These are phyloP conservation scores for Zygosaccharomyces gambellarensis DNA, from an alignment of 805 yeast genomes.

Conservation along the genomic window DNA sequence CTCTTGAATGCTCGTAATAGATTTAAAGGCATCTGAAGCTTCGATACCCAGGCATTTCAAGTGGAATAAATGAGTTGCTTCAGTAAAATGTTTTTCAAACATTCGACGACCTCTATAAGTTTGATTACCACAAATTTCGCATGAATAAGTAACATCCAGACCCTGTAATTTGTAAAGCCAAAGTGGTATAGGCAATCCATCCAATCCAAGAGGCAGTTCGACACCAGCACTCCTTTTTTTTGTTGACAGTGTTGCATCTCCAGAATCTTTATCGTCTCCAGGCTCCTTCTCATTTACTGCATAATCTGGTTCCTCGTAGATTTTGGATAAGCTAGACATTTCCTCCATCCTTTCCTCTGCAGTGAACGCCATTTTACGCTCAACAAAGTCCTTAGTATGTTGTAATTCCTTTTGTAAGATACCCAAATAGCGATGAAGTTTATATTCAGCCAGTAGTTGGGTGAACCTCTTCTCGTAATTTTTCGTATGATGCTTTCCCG, in stretches of 20 bases:
- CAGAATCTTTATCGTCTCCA: slow-evolving; percentile 27
- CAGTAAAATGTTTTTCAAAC: slow-evolving; percentile 73
- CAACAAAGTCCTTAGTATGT: slow-evolving; percentile 55
- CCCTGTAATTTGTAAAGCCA: slow-evolving; percentile 94
- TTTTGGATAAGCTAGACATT: slow-evolving; percentile 39
- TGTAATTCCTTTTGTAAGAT: slow-evolving; percentile 40
- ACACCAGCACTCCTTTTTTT: slow-evolving; percentile 26
- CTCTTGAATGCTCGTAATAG: slow-evolving; percentile 61
- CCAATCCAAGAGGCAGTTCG: slow-evolving; percentile 75
- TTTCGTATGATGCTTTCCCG: slow-evolving; percentile 70
- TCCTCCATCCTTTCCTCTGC: slow-evolving; percentile 62
- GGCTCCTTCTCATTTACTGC: slow-evolving; percentile 40
- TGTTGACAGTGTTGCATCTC: slow-evolving; percentile 4
- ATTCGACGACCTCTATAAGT: slow-evolving; percentile 67
- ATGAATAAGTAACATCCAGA: slow-evolving; percentile 58
- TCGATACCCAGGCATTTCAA: slow-evolving; percentile 68
- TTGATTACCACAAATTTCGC: slow-evolving; percentile 83
- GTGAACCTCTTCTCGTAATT: slow-evolving; percentile 33
- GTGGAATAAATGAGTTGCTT: slow-evolving; percentile 65
- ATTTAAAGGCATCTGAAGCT: slow-evolving; percentile 51
- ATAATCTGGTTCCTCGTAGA: slow-evolving; percentile 35
- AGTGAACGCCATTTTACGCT: slow-evolving; percentile 63
- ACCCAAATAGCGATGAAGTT: slow-evolving; percentile 36
- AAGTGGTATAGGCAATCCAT: slow-evolving; percentile 86
- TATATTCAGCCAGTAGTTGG: slow-evolving; percentile 36